Evolutionary conservation across 108 stramenopile genomes (phyloP).

Genomic region (Chaetoceros tenuissimus): DNA sequence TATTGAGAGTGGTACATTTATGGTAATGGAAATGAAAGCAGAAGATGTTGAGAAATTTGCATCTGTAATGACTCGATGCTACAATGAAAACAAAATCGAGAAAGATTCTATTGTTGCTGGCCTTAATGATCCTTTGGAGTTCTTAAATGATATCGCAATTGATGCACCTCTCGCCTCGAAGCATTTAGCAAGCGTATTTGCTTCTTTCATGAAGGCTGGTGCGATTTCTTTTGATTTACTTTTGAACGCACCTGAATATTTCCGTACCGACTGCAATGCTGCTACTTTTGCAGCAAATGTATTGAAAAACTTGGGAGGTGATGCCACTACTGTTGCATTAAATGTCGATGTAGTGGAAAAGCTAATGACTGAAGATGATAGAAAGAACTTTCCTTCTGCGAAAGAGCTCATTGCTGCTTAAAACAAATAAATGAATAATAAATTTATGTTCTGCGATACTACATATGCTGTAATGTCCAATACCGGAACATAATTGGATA

Average conservation of each 20-base stretch:
- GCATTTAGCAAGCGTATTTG: conserved; percentile 47
- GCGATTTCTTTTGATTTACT: conserved; percentile 37
- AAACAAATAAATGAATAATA: too few relatives aligned
- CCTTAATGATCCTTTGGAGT: conserved; percentile 72
- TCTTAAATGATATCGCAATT: conserved; percentile 60
- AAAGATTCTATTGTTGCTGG: conserved; percentile 30
- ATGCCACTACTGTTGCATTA: conserved; percentile 24
- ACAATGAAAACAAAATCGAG: conserved; percentile 42
- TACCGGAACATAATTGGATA: too few relatives aligned
- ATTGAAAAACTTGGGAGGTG: conserved; percentile 41
- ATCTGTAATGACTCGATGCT: conserved; percentile 21
- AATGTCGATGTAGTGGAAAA: conserved; percentile 38
- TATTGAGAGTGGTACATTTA: conserved; percentile 39
- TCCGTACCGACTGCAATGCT: conserved; percentile 50
- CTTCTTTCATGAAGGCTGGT: conserved; percentile 37
- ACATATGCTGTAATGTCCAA: too few relatives aligned
- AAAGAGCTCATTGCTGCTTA: too few relatives aligned
- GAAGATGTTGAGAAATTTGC: conserved; percentile 51
- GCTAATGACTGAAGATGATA: conserved; percentile 69
- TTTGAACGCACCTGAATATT: conserved; percentile 54
- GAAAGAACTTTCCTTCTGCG: too few relatives aligned
- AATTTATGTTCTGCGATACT: too few relatives aligned
- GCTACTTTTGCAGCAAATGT: conserved; percentile 54
- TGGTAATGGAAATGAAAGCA: conserved; percentile 69
- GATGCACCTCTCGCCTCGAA: conserved; percentile 70